Conservation (phyloP, 176 grass and related monocot genomes). For the Luzula sylvatica region DNA sequence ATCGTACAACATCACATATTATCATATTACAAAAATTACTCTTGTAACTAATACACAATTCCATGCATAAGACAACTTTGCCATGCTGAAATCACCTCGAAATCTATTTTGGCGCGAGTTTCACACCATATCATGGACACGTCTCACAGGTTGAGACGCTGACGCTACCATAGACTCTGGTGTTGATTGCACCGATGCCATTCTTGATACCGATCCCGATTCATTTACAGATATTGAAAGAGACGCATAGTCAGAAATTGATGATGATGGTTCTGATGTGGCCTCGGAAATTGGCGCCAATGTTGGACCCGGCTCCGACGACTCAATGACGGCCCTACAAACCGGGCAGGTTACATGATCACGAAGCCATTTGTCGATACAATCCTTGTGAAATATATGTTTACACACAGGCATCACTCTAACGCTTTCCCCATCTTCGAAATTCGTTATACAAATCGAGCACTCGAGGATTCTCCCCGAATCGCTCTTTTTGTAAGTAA, state of each 20-base stretch:
- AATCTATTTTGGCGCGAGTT: neutral
- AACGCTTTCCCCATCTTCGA: conserved; percentile 14
- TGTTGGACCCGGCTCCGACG: neutral
- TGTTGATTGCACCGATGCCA: neutral
- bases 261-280: neutral
- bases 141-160: neutral
- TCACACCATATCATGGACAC: neutral
- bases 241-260: neutral
- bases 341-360: conserved; percentile 32
- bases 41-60: neutral
- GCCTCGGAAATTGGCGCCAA: neutral
- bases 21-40: neutral
- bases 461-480: conserved; percentile 2
- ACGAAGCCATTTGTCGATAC: conserved; percentile 23
- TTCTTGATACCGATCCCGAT: neutral
- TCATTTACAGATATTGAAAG: neutral
- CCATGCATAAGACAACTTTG: neutral
- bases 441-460: conserved; percentile 11
- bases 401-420: conserved; percentile 13
- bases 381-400: conserved; percentile 22
- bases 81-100: neutral
- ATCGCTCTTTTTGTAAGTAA: conserved; percentile 17
- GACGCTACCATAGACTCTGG: neutral
- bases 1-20: neutral
- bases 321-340: conserved; percentile 22